A percentile compares a stretch with the other conserved stretches of the same genome.
phyloP scores from a whole-genome alignment of 2,329 filamentous ascomycete species.

The Diaporthe sp. region DNA sequence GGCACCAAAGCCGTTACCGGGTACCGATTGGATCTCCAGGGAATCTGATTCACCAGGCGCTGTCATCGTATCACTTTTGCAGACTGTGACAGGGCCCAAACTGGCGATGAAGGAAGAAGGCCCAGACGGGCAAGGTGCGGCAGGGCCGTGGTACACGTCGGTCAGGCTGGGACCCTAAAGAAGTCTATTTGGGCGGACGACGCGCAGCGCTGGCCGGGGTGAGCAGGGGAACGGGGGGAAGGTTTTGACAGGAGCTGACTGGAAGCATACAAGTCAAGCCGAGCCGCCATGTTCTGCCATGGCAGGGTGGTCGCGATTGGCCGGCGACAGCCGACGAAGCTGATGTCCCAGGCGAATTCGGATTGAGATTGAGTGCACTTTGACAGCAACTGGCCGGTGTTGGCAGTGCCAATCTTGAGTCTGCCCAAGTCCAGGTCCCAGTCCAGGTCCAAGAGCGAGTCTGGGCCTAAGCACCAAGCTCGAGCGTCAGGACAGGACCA shows the following conservation, averaged over 20 bases:
- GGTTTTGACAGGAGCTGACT: constrained; percentile 7
- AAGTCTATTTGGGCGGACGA: constrained; percentile 19
- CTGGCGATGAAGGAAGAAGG: constrained; percentile 35
- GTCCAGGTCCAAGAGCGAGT: constrained; percentile 1
- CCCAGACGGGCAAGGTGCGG: constrained; percentile 26
- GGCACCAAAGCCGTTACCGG: constrained; percentile 25
- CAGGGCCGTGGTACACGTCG: constrained; percentile 12
- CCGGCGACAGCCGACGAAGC: constrained; percentile 27
- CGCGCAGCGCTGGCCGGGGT: neutral
- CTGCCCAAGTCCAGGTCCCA: constrained; percentile 3
- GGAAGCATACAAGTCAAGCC: constrained; percentile 22
- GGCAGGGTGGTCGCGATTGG: constrained; percentile 29
- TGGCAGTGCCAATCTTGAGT: constrained; percentile 29
- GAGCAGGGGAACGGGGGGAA: neutral
- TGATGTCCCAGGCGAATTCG: constrained; percentile 14
- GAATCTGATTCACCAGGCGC: constrained; percentile 39
- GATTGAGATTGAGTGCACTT: constrained; percentile 33
- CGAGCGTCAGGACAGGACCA: neutral
- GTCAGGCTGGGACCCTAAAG: constrained; percentile 25
- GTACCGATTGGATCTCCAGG: constrained; percentile 37
- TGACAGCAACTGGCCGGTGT: constrained; percentile 24
- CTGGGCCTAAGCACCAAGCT: neutral
- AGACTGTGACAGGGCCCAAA: constrained; percentile 41
- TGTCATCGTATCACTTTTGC: constrained; percentile 36
- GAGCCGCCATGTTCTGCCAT: neutral